Conservation (phyloP, 2,329 filamentous ascomycete genomes). For the Aspergillus pseudonomiae region DNA sequence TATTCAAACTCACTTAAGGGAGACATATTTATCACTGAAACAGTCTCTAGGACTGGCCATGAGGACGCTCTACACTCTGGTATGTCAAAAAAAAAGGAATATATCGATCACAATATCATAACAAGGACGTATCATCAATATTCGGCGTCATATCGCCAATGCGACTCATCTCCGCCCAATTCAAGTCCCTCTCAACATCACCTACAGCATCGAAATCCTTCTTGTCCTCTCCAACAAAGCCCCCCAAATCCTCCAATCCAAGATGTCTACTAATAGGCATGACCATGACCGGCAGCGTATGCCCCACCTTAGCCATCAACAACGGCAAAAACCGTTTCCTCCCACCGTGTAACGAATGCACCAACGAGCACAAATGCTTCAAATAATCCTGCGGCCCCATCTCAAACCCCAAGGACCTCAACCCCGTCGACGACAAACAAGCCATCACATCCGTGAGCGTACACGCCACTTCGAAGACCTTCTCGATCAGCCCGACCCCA, state of each 20-base stretch:
- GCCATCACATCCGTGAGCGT: conserved; percentile 74
- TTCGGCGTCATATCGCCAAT: conserved; percentile 26
- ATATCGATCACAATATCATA: background rate
- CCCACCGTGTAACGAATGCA: conserved; percentile 72
- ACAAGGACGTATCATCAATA: conserved; percentile 22
- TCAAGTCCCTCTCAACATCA: conserved; percentile 13
- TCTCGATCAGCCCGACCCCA: conserved; percentile 75
- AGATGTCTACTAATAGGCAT: conserved; percentile 24
- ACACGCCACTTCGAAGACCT: conserved; percentile 75
- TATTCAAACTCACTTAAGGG: too few relatives aligned
- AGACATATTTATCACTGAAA: too few relatives aligned
- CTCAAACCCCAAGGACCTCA: conserved; percentile 64
- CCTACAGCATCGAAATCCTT: background rate
- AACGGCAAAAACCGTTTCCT: conserved; percentile 77
- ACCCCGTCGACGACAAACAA: conserved; percentile 61
- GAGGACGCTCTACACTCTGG: too few relatives aligned
- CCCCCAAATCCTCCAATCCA: conserved; percentile 11
- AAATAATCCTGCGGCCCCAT: conserved; percentile 74
- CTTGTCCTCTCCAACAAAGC: background rate
- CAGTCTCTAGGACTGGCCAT: too few relatives aligned
- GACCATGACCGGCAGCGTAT: conserved; percentile 60
- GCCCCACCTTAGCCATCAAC: conserved; percentile 73
- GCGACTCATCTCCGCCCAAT: conserved; percentile 26
- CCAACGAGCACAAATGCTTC: conserved; percentile 67
- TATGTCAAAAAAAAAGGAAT: too few relatives aligned